A percentile compares a stretch with the other conserved stretches of the same genome.
These are phyloP conservation scores for Pisolithus thermaeus DNA, from an alignment of 1,284 basidiomycete species.

Conservation along the genomic window DNA sequence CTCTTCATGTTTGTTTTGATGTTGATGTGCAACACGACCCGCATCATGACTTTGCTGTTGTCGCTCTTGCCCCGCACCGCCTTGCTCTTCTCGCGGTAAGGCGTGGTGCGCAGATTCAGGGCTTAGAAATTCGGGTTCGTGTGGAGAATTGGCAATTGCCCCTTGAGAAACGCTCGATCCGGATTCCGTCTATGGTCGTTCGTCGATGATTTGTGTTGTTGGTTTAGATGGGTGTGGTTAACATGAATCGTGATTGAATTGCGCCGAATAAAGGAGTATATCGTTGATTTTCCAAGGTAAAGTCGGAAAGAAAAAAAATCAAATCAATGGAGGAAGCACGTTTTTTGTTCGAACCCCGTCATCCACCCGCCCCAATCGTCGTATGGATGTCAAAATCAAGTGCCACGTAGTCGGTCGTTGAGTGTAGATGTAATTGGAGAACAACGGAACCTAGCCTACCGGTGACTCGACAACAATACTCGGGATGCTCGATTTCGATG, in stretches of 20 bases:
- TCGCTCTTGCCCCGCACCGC: constrained; percentile 10
- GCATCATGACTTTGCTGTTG: too few species aligned
- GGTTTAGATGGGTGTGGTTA: neutral
- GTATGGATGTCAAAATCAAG: neutral
- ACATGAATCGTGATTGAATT: too few species aligned
- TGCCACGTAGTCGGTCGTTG: neutral
- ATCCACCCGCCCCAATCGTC: neutral
- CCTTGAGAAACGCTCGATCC: constrained; percentile 17
- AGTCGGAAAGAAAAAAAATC: neutral
- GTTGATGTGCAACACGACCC: too few species aligned
- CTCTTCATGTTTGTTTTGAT: too few species aligned
- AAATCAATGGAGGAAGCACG: neutral
- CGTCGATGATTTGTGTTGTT: neutral
- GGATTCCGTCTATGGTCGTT: constrained; percentile 23
- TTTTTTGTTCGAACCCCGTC: neutral
- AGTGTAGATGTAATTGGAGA: neutral
- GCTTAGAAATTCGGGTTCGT: constrained; percentile 23
- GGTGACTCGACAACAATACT: constrained; percentile 33
- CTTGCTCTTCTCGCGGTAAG: constrained; percentile 13
- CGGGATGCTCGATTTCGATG: constrained; percentile 26
- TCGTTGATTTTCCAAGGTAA: too few species aligned
- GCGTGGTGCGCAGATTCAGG: constrained; percentile 26
- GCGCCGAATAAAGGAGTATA: too few species aligned
- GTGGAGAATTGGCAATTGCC: constrained; percentile 1
- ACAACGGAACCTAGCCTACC: constrained; percentile 13